Evolutionary conservation across 2,329 filamentous ascomycete genomes (phyloP).

Genomic region (Nannizziopsis barbatae): DNA sequence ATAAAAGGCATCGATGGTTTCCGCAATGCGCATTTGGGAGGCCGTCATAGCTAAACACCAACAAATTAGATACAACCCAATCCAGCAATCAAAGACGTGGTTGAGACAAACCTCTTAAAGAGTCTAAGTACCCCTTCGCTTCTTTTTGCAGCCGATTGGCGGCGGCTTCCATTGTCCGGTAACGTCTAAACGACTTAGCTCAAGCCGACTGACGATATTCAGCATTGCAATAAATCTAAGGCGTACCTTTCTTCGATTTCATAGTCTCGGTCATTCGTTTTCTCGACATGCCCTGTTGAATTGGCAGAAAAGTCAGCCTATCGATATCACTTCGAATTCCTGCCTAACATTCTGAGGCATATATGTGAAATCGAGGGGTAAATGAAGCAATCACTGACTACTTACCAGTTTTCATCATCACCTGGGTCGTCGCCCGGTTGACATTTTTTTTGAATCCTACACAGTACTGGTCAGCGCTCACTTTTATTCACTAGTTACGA

Average conservation of each 20-base stretch:
- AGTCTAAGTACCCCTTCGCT: slow-evolving; percentile 95
- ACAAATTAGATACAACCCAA: not conserved
- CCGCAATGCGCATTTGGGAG: slow-evolving; percentile 97
- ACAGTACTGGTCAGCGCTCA: not conserved
- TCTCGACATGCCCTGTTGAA: slow-evolving; percentile 74
- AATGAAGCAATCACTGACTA: not conserved
- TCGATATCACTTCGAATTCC: not conserved
- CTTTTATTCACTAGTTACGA: not conserved
- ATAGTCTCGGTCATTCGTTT: slow-evolving; percentile 96
- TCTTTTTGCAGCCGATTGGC: slow-evolving; percentile 90
- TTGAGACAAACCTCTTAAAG: slow-evolving; percentile 58
- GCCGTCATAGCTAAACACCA: slow-evolving; percentile 74
- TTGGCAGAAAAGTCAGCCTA: not conserved
- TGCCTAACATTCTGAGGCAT: not conserved
- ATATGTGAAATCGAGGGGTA: not conserved
- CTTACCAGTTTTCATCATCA: slow-evolving; percentile 97
- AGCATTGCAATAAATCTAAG: not conserved
- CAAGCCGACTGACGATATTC: slow-evolving; percentile 15
- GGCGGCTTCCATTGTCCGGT: slow-evolving; percentile 93
- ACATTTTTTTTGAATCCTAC: slow-evolving; percentile 89
- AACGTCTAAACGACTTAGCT: slow-evolving; percentile 51
- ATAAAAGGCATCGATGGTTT: slow-evolving; percentile 99
- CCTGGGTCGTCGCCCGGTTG: slow-evolving; percentile 96
- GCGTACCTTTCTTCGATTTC: slow-evolving; percentile 82
- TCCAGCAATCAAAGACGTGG: not conserved